phyloP scores from a whole-genome alignment of 2,329 filamentous ascomycete species.

The Exophiala sp. region DNA sequence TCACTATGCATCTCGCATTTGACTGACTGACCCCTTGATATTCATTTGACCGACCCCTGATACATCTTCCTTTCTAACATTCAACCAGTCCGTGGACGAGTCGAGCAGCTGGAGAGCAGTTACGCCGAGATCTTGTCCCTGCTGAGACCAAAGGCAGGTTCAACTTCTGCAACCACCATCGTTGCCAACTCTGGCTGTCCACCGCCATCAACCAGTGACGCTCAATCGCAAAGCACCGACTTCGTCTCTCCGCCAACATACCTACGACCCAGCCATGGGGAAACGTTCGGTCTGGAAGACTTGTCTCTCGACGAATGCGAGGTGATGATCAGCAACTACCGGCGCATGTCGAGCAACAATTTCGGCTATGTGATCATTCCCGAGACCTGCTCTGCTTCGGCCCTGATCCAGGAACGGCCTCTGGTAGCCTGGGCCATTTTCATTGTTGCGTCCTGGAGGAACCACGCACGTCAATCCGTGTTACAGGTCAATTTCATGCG shows the following conservation, averaged over 20 bases:
- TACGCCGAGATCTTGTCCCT: constrained; percentile 17
- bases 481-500: constrained; percentile 11
- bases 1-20: no score
- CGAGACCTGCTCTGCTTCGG: constrained; percentile 6
- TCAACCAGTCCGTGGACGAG: constrained; percentile 13
- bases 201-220: constrained; percentile 1
- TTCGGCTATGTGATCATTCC: constrained; percentile 17
- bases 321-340: constrained; percentile 12
- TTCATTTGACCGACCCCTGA: no score
- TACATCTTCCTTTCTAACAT: no score
- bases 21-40: no score
- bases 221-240: neutral
- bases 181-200: neutral
- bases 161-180: neutral
- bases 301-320: constrained; percentile 14
- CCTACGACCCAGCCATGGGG: no score
- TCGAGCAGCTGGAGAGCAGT: constrained; percentile 18
- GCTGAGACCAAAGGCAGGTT: constrained; percentile 3
- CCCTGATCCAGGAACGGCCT: constrained; percentile 13
- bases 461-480: constrained; percentile 5
- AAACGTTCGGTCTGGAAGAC: neutral
- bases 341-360: constrained; percentile 10
- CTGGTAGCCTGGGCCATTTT: constrained; percentile 16
- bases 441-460: constrained; percentile 14
- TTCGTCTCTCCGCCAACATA: neutral